Evolutionary conservation across 345 rosid species (phyloP), one percentile per base, ranked within the genome.

Genomic region (Pistacia integerrima): DNA sequence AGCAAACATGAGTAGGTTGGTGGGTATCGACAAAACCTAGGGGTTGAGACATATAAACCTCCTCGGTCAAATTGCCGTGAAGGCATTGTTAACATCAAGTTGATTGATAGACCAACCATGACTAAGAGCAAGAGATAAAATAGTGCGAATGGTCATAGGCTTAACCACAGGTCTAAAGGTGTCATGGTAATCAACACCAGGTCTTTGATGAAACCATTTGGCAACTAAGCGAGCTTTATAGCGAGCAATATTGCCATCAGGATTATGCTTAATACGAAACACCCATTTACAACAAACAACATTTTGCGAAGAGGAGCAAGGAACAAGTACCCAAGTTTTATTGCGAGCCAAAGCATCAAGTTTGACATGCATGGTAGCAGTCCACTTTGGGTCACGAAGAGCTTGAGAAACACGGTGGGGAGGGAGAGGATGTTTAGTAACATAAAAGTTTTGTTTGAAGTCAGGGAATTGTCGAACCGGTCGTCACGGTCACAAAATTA

Each of bases 41-140:
- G 0, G 33, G 33, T 30, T 30, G 3, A 30, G 33, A 30, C 33
- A 30, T 30, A 2, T 2, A 30, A 30, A 30, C 33, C 33, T 30
- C 33, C 2, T 30, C 0, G 0, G 33, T 30, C 33, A 30, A 30
- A 30, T 30, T 0, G 33, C 67, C 57, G 4, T 60, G 69, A 4
- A 76, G 33, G 61, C 74, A 69, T 76, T 77, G 1, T 70, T 61
- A 18, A 70, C 75, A 13, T 79, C 69, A 4, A 70, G 62, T 3
- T 76, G 54, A 1, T 4, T 17, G 11, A 70, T 2, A 0, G 57
- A 55, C 72, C 60, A 72, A 0, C 46, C 38, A 0, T 55, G 2
- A 3, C 3, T 1, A 0, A 70, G 0, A 0, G 58, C 73, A 16
- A 55, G 1, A 3, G 18, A 8, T 0, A 70, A 52, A 11, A 80